Evolutionary conservation across 768 basidiomycete species (phyloP), one percentile per base, ranked within the genome.

Genomic region (Dentipellis sp.): DNA sequence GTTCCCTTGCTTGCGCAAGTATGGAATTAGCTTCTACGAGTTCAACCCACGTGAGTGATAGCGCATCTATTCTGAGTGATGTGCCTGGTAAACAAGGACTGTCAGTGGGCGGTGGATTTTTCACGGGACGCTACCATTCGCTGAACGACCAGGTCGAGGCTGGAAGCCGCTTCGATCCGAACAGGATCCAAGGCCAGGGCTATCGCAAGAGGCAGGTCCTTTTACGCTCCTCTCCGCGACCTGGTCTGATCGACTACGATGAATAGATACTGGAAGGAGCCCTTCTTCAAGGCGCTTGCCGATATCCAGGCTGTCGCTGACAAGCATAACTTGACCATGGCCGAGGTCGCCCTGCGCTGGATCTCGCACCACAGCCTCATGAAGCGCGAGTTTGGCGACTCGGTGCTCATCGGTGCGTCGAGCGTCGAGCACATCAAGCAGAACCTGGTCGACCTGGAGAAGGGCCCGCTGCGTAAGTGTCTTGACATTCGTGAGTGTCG

Each of bases 331-430:
- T 61, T 76, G 42, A 76, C 75, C 2, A 65, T 74, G 58, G 64
- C 73, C 8, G 75, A 77, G 56, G 62, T 72, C 47, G 64, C 76
- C 1, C 66, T 79, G 10, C 68, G 78, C 46, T 80, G 78, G 78
- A 59, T 75, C 53, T 68, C 71, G 37, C 75, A 79, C 63, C 78
- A 80, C 63, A 76, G 75, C 16, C 62, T 69, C 40, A 63, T 77
- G 62, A 71, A 75, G 60, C 67, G 74, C 7, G 77, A 80, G 58
- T 62, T 71, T 21, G 75, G 78, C 9, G 78, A 81, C 60, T 66
- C 76, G 19, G 69, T 84, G 56, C 68, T 86, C 55, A 83, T 87
- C 60, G 83, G 83, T n/a, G 83, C 83, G 23, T 80, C 78, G 4
- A 80, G 74, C 56, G 50, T 78, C 59, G 69, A 71, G 36, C 83